These are phyloP conservation scores for Schoenoplectus tabernaemontani DNA, from an alignment of 202 grass and related monocot species.

Conservation along the genomic window DNA sequence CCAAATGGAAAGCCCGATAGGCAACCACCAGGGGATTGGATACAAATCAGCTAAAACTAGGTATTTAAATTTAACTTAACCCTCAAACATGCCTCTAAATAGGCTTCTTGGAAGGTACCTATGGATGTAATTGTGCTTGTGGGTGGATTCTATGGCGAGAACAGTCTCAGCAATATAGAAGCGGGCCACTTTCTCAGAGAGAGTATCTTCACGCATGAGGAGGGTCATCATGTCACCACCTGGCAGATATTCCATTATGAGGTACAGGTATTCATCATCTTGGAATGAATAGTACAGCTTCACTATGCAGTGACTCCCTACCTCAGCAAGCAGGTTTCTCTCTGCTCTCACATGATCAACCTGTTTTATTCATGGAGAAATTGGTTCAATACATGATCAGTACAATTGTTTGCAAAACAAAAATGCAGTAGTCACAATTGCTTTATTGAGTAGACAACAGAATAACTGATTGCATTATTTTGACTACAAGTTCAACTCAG, in stretches of 20 bases:
- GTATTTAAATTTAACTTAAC: background rate
- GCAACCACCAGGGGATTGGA: background rate
- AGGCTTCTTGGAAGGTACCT: constrained; percentile 34
- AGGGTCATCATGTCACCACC: constrained; percentile 98
- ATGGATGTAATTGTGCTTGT: constrained; percentile 98
- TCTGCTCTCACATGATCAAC: constrained; percentile 99
- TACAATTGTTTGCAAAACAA: background rate
- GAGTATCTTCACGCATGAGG: constrained; percentile 90
- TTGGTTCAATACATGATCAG: background rate
- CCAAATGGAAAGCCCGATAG: background rate
- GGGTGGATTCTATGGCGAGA: constrained; percentile 93
- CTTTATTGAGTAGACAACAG: background rate
- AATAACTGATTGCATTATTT: background rate
- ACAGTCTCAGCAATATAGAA: constrained; percentile 96
- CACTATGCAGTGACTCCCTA: constrained; percentile 89
- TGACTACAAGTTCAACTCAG: background rate
- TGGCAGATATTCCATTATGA: constrained; percentile 98
- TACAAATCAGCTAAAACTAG: background rate
- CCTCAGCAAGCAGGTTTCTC: constrained; percentile 96
- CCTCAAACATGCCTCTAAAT: background rate
- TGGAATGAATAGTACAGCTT: constrained; percentile 99
- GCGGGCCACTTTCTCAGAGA: constrained; percentile 73
- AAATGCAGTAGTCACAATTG: background rate
- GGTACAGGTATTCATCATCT: constrained; percentile 80
- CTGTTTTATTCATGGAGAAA: constrained; percentile 25